Evolutionary conservation across 1,139 yeast genomes (phyloP), one percentile per base, ranked within the genome.

Genomic region (Pichia sp.): DNA sequence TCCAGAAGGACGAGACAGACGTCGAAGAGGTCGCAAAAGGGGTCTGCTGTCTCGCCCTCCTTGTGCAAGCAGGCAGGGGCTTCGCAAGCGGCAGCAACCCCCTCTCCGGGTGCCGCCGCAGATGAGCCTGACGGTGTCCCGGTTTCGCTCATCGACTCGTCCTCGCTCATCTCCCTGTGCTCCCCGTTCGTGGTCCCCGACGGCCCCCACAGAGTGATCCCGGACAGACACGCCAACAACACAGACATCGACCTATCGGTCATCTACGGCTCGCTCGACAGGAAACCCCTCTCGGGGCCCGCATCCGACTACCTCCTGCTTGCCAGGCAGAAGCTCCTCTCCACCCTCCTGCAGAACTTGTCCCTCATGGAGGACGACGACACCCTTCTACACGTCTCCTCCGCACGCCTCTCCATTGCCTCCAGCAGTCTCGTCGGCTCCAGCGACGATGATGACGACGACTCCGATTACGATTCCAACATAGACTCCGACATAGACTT

Each of bases 141-240:
- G 8, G 18, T 34, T 3, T 13, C 37, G 18, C 18, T 34, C 9
- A 51, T 57, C 43, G 44, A 53, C 37, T 46, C 54, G 9, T 43
- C 49, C 23, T 60, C 58, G 43, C 36, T 58, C 4, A 55, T 57
- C 16, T 50, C 62, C 1, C 44, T 60, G 6, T 60, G 63, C 46
- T 52, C 58, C 6, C 64, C 64, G 1, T 62, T 62, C 40, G 48
- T 50, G 2, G 41, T 58, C 6, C 58, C 63, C 5, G 55, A 57
- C 9, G 34, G 48, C 16, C 23, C 51, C 13, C 19, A 23, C 7
- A 26, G 40, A 9, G n/a, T 58, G 8, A 48, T 51, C 25, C 52
- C 45, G 3, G 44, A 52, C n/a, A 55, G 53, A 46, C 56, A 48
- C 42, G 25, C 37, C 16, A 21, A 52, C 12, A 19, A 37, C n/a